Conservation (phyloP, 2,329 filamentous ascomycete species). For the Mycosphaerella arachidis region DNA sequence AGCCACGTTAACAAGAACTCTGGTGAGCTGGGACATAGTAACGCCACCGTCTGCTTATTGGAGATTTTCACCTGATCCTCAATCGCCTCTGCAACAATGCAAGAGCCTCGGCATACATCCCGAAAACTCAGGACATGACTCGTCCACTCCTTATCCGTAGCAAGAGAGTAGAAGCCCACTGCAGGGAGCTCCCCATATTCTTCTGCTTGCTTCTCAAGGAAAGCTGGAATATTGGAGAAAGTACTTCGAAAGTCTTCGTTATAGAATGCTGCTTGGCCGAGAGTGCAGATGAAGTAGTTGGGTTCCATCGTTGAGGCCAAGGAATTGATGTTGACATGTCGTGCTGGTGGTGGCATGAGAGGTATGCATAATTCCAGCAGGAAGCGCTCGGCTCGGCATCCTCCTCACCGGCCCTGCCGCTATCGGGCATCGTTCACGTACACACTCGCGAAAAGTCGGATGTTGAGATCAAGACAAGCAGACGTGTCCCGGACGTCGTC, state of each 20-base stretch:
- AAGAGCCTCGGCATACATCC: conserved; percentile 34
- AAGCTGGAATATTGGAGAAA: conserved; percentile 46
- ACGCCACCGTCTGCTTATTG: conserved; percentile 41
- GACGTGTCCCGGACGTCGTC: background rate
- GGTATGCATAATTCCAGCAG: background rate
- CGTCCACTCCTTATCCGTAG: conserved; percentile 11
- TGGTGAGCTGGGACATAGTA: conserved; percentile 54
- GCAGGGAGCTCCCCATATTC: conserved; percentile 40
- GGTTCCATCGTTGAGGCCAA: conserved; percentile 7
- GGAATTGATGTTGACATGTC: background rate
- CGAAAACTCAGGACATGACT: conserved; percentile 35
- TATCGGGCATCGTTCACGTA: background rate
- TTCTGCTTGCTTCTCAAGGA: conserved; percentile 48
- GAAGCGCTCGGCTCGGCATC: background rate
- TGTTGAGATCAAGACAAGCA: background rate
- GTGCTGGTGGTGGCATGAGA: background rate
- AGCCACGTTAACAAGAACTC: conserved; percentile 59
- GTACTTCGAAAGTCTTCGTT: conserved; percentile 30
- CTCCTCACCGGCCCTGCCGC: background rate
- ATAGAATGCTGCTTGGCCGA: conserved; percentile 50
- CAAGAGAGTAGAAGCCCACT: conserved; percentile 47
- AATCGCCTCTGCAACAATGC: conserved; percentile 35
- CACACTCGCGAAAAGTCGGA: background rate
- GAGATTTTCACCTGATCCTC: conserved; percentile 10
- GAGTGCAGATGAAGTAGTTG: conserved; percentile 59